Conservation (phyloP, 192 early-diverging fungal species). For the Geranomyces michiganensis region DNA sequence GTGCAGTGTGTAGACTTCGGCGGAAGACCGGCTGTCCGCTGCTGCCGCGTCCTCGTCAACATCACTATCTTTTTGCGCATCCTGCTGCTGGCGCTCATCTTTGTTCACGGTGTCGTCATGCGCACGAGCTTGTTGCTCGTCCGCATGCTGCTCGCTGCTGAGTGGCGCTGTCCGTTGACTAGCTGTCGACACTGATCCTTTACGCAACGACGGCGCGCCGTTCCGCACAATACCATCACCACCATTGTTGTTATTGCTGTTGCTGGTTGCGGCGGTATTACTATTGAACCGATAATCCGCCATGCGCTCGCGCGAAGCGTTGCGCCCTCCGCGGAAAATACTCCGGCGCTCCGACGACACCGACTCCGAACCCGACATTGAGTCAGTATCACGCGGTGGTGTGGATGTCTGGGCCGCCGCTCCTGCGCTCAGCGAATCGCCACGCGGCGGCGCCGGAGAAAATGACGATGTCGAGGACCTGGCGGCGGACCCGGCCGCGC, state of each 20-base stretch:
- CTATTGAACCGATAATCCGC: too few species aligned
- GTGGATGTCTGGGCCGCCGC: too few species aligned
- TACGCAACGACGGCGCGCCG: not conserved
- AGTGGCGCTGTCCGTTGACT: not conserved
- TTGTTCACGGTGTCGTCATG: not conserved
- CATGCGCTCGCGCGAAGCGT: not conserved
- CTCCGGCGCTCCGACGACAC: slow-evolving; percentile 4
- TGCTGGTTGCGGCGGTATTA: too few species aligned
- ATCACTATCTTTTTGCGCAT: too few species aligned
- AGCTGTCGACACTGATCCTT: not conserved
- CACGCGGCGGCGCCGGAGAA: not conserved
- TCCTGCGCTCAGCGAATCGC: not conserved
- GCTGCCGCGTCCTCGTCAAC: too few species aligned
- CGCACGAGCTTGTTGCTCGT: not conserved
- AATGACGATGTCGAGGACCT: not conserved
- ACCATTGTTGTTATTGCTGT: too few species aligned
- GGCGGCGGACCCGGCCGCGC: not conserved
- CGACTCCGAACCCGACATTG: not conserved
- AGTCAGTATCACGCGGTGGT: not conserved
- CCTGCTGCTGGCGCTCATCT: not conserved
- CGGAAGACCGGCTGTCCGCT: not conserved
- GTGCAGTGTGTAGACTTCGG: slow-evolving; percentile 8
- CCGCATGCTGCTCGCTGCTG: not conserved
- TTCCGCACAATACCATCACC: too few species aligned
- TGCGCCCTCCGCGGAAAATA: not conserved